These are phyloP conservation scores for Tetrahymena borealis DNA, from an alignment of 73 alveolate species.

Conservation along the genomic window DNA sequence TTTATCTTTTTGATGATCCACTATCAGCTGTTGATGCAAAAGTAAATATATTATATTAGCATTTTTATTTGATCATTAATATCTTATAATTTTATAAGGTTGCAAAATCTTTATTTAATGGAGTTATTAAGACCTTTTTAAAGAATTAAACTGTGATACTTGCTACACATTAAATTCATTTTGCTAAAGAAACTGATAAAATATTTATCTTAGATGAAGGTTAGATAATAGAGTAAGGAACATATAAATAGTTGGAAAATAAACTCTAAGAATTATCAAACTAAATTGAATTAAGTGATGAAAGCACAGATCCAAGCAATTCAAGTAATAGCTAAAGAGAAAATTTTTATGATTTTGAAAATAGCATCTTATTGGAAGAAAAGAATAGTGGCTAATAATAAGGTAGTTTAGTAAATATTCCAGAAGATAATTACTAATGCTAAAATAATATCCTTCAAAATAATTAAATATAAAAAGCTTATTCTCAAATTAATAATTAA, in stretches of 20 bases:
- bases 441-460: no score
- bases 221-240: not conserved
- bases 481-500: no score
- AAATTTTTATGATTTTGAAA: not conserved
- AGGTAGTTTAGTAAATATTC: no score
- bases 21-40: conserved; percentile 62
- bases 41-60: conserved; percentile 40
- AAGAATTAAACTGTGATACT: conserved; percentile 27
- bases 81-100: conserved; percentile 14
- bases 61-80: not conserved
- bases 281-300: not conserved
- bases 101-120: conserved; percentile 10
- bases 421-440: no score
- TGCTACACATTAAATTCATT: conserved; percentile 52
- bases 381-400: no score
- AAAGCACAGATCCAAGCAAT: not conserved
- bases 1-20: conserved; percentile 65
- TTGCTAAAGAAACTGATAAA: conserved; percentile 14
- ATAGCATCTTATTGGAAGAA: no score
- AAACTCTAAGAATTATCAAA: not conserved
- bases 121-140: conserved; percentile 3
- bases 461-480: no score
- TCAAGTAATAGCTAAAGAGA: not conserved
- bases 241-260: not conserved
- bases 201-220: conserved; percentile 50